phyloP scores from a whole-genome alignment of 371 early-diverging fungal genomes.

The Gilbertella persicaria region DNA sequence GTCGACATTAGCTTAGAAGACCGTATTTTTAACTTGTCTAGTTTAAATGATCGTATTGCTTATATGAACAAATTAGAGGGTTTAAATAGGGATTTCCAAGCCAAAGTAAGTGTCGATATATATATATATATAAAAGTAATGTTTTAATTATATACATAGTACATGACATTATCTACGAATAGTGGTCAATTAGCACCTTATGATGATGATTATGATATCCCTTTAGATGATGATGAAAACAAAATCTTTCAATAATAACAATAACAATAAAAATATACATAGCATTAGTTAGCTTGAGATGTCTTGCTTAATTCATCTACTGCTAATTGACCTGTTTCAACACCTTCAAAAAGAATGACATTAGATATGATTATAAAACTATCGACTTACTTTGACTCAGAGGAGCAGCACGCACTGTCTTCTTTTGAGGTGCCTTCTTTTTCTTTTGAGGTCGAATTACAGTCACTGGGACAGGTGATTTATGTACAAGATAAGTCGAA shows the following conservation, averaged over 20 bases:
- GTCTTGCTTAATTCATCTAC: conserved; percentile 38
- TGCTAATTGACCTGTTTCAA: conserved; percentile 34
- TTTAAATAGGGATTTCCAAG: conserved; percentile 55
- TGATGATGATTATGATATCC: conserved; percentile 45
- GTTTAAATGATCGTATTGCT: conserved; percentile 37
- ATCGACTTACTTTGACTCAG: conserved; percentile 44
- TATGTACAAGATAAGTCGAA: conserved; percentile 60
- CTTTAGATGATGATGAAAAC: conserved; percentile 35
- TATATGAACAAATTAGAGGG: conserved; percentile 52
- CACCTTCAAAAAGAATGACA: conserved; percentile 20
- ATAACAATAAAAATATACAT: conserved; percentile 2
- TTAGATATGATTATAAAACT: background rate
- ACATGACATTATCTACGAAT: conserved; percentile 34
- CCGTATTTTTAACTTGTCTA: conserved; percentile 47
- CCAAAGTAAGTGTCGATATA: conserved; percentile 32
- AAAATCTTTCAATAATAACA: conserved; percentile 17
- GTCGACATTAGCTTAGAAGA: conserved; percentile 49
- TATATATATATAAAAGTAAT: background rate
- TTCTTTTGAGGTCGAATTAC: conserved; percentile 57
- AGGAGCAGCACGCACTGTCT: conserved; percentile 21
- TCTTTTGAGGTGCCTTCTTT: conserved; percentile 23
- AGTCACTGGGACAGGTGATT: conserved; percentile 61
- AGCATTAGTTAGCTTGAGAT: background rate
- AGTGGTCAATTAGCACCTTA: conserved; percentile 29
- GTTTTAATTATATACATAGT: conserved; percentile 22